These are phyloP conservation scores for Hypoxylon sp. DNA, from an alignment of 2,329 filamentous ascomycete genomes.

Conservation along the genomic window DNA sequence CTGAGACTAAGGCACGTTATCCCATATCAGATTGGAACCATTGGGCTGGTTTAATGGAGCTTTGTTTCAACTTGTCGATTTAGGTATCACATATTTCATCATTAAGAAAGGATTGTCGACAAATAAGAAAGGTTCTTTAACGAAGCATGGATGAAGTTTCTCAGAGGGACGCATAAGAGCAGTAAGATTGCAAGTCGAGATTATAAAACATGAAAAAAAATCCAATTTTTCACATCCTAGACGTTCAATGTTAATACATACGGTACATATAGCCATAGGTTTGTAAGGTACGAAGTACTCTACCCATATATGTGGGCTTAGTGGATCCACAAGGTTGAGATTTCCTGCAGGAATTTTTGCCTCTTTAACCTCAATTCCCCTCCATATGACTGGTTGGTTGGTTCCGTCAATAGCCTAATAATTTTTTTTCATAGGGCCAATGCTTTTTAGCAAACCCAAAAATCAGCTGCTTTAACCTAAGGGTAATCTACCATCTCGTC, in stretches of 20 bases:
- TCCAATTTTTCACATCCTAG: not conserved
- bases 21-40: not conserved
- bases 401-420: constrained; percentile 39
- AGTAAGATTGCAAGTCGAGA: not conserved
- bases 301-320: constrained; percentile 3
- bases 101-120: not conserved
- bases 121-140: not conserved
- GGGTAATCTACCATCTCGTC: constrained; percentile 12
- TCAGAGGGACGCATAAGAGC: not conserved
- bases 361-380: constrained; percentile 35
- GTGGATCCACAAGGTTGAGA: constrained; percentile 32
- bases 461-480: constrained; percentile 28
- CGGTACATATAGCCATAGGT: not conserved
- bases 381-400: constrained; percentile 29
- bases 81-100: not conserved
- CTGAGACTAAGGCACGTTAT: not conserved
- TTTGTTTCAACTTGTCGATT: not conserved
- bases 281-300: not conserved
- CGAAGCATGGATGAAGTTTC: not conserved
- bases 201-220: too few species aligned
- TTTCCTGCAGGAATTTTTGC: constrained; percentile 43
- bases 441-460: constrained; percentile 22
- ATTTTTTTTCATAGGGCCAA: constrained; percentile 30
- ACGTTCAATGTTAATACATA: not conserved
- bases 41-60: too few species aligned